These are phyloP conservation scores for Pseudogymnoascus sp. DNA, from an alignment of 2,329 filamentous ascomycete genomes.

Conservation along the genomic window DNA sequence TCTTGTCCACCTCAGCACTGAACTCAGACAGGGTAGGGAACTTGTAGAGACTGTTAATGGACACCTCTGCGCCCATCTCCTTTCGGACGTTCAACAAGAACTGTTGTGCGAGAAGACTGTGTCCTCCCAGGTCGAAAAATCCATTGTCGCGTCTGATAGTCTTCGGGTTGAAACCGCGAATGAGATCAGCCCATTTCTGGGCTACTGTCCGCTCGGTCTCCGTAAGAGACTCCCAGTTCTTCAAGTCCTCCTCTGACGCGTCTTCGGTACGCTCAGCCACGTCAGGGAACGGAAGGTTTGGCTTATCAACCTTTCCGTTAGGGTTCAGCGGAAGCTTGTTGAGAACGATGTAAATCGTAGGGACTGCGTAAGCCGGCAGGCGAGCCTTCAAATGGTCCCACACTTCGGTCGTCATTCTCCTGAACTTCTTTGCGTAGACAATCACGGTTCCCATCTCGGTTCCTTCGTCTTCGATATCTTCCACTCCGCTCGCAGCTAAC, in stretches of 20 bases:
- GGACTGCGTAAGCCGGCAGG: constrained; percentile 68
- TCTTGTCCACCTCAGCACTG: constrained; percentile 44
- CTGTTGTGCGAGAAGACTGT: constrained; percentile 74
- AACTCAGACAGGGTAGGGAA: constrained; percentile 52
- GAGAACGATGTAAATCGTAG: constrained; percentile 66
- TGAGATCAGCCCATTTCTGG: constrained; percentile 64
- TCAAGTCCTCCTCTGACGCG: constrained; percentile 36
- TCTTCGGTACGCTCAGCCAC: constrained; percentile 38
- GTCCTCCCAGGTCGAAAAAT: constrained; percentile 77
- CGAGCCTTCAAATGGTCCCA: constrained; percentile 64
- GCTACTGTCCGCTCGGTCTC: constrained; percentile 62
- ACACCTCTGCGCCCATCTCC: constrained; percentile 55
- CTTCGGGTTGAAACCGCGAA: constrained; percentile 58
- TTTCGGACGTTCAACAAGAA: constrained; percentile 65
- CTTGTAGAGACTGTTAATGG: constrained; percentile 64
- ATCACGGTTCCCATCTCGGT: constrained; percentile 21
- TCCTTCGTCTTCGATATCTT: constrained; percentile 50
- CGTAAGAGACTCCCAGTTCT: constrained; percentile 37
- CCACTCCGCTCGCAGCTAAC: constrained; percentile 47
- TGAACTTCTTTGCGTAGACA: constrained; percentile 36
- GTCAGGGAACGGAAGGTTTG: constrained; percentile 74
- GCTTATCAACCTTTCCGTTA: constrained; percentile 79
- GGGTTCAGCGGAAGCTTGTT: constrained; percentile 70
- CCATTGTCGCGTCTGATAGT: constrained; percentile 55
- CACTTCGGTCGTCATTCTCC: constrained; percentile 41